A percentile compares a stretch with the other conserved stretches of the same genome.
Conservation (phyloP, 2,329 filamentous ascomycete genomes). For the Endoconidiophora polonica region DNA sequence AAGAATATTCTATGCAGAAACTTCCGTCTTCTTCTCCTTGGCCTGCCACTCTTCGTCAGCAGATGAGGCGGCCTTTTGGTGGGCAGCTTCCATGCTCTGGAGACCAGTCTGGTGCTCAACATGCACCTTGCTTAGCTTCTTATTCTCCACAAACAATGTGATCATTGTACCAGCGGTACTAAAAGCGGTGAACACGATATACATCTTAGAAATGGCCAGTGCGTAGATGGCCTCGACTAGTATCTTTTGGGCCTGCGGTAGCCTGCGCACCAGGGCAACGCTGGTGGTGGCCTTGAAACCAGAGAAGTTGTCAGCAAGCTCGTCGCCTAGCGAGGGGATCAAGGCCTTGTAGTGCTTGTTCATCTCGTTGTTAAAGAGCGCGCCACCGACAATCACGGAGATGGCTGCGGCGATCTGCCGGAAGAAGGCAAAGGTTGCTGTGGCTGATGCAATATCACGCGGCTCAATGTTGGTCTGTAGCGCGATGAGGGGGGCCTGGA, state of each 20-base stretch:
- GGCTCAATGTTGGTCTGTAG: constrained; percentile 45
- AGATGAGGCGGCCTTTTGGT: background rate
- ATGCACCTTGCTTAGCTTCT: constrained; percentile 36
- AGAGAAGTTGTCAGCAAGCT: constrained; percentile 34
- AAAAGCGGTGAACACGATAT: constrained; percentile 37
- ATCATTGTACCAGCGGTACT: constrained; percentile 30
- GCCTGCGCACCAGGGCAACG: constrained; percentile 35
- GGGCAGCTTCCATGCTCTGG: constrained; percentile 20
- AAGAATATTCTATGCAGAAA: too few relatives aligned
- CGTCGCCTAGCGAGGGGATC: constrained; percentile 29
- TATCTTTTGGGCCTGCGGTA: constrained; percentile 29
- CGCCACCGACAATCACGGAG: constrained; percentile 57
- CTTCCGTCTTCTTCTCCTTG: background rate
- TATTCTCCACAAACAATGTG: constrained; percentile 31
- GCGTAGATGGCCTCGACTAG: constrained; percentile 31
- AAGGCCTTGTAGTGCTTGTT: constrained; percentile 34
- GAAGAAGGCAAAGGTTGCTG: constrained; percentile 49
- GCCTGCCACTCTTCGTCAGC: background rate
- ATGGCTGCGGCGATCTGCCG: constrained; percentile 52
- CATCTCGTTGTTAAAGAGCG: constrained; percentile 66
- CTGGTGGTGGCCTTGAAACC: constrained; percentile 45
- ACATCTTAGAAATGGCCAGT: constrained; percentile 37
- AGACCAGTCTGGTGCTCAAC: constrained; percentile 42
- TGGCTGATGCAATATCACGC: constrained; percentile 51
- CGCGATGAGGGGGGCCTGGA: constrained; percentile 52